phyloP scores from a whole-genome alignment of 2,329 filamentous ascomycete species.

The Alternaria brassicicola region DNA sequence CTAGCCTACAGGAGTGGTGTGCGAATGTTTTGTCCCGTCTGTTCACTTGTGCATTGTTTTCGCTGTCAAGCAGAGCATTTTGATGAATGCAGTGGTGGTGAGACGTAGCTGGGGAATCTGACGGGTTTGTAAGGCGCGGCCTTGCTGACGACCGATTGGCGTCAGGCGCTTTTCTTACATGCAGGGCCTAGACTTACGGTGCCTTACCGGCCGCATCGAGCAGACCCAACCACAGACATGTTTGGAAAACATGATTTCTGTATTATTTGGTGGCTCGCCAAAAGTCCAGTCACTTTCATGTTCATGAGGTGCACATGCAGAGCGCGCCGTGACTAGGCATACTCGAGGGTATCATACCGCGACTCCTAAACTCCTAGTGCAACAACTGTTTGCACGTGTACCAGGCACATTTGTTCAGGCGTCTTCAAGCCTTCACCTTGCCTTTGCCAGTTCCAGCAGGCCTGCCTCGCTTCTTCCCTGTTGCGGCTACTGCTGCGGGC shows the following conservation, averaged over 20 bases:
- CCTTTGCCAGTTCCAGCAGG: conserved; percentile 33
- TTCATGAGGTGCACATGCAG: not conserved
- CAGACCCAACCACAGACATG: not conserved
- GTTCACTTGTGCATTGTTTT: not conserved
- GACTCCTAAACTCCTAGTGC: conserved; percentile 6
- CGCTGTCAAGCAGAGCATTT: not conserved
- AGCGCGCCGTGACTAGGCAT: not conserved
- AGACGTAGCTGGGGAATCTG: not conserved
- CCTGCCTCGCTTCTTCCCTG: conserved; percentile 30
- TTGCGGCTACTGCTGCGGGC: not conserved
- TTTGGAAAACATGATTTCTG: not conserved
- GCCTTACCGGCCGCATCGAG: not conserved
- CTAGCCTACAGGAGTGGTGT: not conserved
- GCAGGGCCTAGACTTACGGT: not conserved
- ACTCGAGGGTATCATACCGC: conserved; percentile 15
- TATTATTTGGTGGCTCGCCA: not conserved
- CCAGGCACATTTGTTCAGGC: not conserved
- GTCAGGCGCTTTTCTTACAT: not conserved
- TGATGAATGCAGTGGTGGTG: conserved; percentile 4
- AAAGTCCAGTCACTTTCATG: not conserved
- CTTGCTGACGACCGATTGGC: conserved; percentile 7
- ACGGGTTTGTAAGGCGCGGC: not conserved
- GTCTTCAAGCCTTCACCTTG: conserved; percentile 18
- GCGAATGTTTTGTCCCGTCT: not conserved
- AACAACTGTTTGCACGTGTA: not conserved